phyloP scores from a whole-genome alignment of 2,329 filamentous ascomycete species.

The Triangularia setosa region DNA sequence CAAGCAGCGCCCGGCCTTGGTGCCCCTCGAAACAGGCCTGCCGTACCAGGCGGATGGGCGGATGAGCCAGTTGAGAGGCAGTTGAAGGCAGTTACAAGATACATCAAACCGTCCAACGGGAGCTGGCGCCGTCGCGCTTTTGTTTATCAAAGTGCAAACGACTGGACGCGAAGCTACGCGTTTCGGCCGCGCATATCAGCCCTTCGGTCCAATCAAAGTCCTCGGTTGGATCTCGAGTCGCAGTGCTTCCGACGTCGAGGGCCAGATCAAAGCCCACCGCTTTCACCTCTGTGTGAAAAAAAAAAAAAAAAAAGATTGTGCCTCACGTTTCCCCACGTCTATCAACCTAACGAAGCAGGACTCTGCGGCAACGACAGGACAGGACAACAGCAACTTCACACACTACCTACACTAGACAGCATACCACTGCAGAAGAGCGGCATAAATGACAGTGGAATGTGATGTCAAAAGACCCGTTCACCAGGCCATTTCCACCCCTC shows the following conservation, averaged over 20 bases:
- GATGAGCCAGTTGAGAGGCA: conserved; percentile 1
- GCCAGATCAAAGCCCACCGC: background rate
- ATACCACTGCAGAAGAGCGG: background rate
- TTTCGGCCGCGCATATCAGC: conserved; percentile 15
- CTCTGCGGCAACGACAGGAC: background rate
- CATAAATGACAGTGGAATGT: background rate
- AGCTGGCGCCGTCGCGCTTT: conserved; percentile 18
- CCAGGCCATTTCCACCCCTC: conserved; percentile 1
- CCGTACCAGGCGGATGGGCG: conserved; percentile 4
- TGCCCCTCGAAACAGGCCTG: conserved; percentile 5
- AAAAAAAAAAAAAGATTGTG: no score
- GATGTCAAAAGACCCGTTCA: conserved; percentile 2
- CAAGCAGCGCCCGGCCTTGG: no score
- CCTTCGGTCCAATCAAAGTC: conserved; percentile 17
- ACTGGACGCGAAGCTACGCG: conserved; percentile 23
- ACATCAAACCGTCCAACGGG: conserved; percentile 19
- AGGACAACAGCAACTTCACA: background rate
- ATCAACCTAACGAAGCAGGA: background rate
- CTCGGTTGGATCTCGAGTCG: conserved; percentile 1
- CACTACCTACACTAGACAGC: background rate
- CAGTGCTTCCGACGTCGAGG: background rate
- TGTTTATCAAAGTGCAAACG: conserved; percentile 22
- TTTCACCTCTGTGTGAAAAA: no score
- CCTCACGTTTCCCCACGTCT: conserved; percentile 13
- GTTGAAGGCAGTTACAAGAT: conserved; percentile 2